These are phyloP conservation scores for Heterobasidion occidentale DNA, from an alignment of 1,284 basidiomycete genomes.

Conservation along the genomic window DNA sequence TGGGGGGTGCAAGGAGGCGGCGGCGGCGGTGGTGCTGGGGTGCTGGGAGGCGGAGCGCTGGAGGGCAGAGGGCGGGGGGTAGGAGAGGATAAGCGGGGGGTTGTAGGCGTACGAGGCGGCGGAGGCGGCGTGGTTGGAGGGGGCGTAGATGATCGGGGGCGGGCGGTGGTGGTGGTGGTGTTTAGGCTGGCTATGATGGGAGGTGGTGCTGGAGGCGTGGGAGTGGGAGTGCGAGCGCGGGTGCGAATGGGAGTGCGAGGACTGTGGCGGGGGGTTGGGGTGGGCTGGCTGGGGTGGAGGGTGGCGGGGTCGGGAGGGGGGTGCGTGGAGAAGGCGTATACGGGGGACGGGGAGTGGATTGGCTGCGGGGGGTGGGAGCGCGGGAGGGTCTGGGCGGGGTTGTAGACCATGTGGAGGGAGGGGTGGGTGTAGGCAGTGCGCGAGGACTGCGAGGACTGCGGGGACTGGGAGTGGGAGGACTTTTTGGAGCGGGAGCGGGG, in stretches of 20 bases:
- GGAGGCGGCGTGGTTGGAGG: slow-evolving; percentile 16
- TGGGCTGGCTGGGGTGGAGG: not conserved
- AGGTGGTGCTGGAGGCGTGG: not conserved
- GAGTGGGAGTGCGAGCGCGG: not conserved
- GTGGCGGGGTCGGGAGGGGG: not conserved
- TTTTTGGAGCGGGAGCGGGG: not conserved
- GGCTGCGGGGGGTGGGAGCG: slow-evolving; percentile 4
- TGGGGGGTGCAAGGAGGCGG: not conserved
- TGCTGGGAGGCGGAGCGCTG: not conserved
- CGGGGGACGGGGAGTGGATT: slow-evolving; percentile 1
- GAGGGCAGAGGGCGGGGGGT: slow-evolving; percentile 10
- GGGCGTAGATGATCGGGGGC: slow-evolving; percentile 26
- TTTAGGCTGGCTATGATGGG: not conserved
- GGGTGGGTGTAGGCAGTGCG: slow-evolving; percentile 6
- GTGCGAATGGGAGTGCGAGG: slow-evolving; percentile 6
- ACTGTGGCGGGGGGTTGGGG: too few relatives aligned
- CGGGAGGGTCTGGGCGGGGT: slow-evolving; percentile 4
- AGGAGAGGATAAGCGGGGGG: slow-evolving; percentile 22
- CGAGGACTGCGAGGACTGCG: not conserved
- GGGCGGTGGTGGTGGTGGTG: slow-evolving; percentile 10
- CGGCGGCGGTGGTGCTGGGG: not conserved
- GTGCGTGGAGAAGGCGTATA: not conserved
- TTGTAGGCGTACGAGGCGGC: slow-evolving; percentile 20
- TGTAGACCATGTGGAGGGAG: slow-evolving; percentile 11
- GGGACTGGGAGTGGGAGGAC: slow-evolving; percentile 2